These are phyloP conservation scores for Haplographium delicatum DNA, from an alignment of 495 filamentous ascomycete species.

Conservation along the genomic window DNA sequence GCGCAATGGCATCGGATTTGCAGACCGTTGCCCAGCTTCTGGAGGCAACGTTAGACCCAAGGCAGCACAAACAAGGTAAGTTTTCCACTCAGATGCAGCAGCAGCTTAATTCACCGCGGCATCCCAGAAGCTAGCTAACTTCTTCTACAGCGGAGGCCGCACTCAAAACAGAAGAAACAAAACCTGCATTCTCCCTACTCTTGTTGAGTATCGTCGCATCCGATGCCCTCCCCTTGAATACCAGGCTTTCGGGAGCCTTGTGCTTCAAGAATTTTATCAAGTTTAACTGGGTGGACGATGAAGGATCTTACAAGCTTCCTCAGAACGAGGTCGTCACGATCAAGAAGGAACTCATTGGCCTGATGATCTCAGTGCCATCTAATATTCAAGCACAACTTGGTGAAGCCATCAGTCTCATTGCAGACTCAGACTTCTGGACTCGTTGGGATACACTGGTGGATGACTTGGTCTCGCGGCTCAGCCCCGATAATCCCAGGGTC, in stretches of 20 bases:
- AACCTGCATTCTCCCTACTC: conserved; percentile 79
- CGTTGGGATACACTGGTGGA: conserved; percentile 90
- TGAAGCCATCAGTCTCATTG: conserved; percentile 93
- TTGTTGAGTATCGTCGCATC: conserved; percentile 84
- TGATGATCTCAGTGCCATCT: conserved; percentile 89
- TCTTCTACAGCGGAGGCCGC: conserved; percentile 70
- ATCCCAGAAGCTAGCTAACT: conserved; percentile 11
- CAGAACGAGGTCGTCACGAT: conserved; percentile 76
- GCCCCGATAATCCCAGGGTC: conserved; percentile 64
- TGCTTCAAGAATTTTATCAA: conserved; percentile 98
- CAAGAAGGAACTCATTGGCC: conserved; percentile 86
- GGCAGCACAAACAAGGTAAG: conserved; percentile 79
- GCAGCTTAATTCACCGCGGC: too few relatives aligned
- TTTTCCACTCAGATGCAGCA: too few relatives aligned
- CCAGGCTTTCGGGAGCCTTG: conserved; percentile 82
- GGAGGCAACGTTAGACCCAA: conserved; percentile 78
- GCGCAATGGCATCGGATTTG: conserved; percentile 78
- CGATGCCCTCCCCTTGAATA: conserved; percentile 60
- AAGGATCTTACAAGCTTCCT: conserved; percentile 83
- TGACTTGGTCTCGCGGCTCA: conserved; percentile 85
- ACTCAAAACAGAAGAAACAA: conserved; percentile 68
- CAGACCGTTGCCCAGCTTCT: conserved; percentile 71
- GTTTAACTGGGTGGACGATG: conserved; percentile 89
- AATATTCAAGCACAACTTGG: conserved; percentile 89
- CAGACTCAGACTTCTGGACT: conserved; percentile 95